Percentiles rank a stretch among this genome's conserved stretches.
Evolutionary conservation across 371 early-diverging fungal genomes (phyloP).

Genomic region (Syncephalis plumigaleata): DNA sequence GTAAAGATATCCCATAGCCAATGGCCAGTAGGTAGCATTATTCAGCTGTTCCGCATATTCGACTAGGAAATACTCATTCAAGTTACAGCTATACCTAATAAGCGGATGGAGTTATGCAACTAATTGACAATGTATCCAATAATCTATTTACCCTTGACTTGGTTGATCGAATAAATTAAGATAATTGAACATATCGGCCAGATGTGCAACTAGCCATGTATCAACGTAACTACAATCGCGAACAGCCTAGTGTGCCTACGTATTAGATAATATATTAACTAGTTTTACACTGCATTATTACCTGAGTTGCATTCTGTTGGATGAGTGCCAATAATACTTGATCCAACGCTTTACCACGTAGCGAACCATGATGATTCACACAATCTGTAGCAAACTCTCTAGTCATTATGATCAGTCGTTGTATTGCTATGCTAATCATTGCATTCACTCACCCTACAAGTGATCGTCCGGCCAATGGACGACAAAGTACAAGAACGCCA

Average conservation of each 20-base stretch:
- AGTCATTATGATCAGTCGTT: background rate
- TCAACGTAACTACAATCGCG: background rate
- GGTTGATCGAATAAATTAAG: too few species aligned
- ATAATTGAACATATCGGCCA: background rate
- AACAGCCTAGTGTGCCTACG: too few species aligned
- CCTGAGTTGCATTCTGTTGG: background rate
- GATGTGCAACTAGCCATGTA: background rate
- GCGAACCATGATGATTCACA: background rate
- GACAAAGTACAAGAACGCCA: background rate
- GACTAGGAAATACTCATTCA: too few species aligned
- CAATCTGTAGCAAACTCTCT: background rate
- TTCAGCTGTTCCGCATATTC: too few species aligned
- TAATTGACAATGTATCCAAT: too few species aligned
- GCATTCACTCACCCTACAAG: background rate
- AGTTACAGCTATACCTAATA: too few species aligned
- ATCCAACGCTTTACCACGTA: background rate
- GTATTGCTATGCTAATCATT: background rate
- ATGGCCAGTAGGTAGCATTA: too few species aligned
- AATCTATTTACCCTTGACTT: too few species aligned
- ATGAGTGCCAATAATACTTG: background rate
- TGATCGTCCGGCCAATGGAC: background rate
- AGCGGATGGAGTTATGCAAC: too few species aligned
- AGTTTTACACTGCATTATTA: too few species aligned
- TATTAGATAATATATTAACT: too few species aligned
- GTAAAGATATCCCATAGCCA: too few species aligned